Evolutionary conservation across 495 filamentous ascomycete species (phyloP).

Genomic region (Tuber brumale): DNA sequence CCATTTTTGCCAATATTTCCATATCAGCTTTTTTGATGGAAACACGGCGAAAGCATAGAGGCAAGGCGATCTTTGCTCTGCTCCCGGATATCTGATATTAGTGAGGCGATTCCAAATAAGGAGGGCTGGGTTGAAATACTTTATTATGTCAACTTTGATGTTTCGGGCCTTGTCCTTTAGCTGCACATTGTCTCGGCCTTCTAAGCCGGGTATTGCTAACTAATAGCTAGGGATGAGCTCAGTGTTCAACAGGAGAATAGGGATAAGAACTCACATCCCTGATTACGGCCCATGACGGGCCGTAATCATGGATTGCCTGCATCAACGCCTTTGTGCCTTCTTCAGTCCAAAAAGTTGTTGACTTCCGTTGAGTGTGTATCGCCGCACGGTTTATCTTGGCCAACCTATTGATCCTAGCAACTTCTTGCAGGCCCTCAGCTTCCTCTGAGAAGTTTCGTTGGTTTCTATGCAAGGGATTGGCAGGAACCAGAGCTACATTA

Average conservation of each 20-base stretch:
- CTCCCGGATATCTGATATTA: neutral
- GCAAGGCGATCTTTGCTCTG: conserved; percentile 24
- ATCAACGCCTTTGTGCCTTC: conserved; percentile 50
- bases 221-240: conserved; percentile 9
- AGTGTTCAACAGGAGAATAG: neutral
- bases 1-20: conserved; percentile 23
- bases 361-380: conserved; percentile 45
- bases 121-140: conserved; percentile 40
- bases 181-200: conserved; percentile 44
- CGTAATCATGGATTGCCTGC: conserved; percentile 50
- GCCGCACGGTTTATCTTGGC: conserved; percentile 13
- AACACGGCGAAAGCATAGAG: conserved; percentile 24
- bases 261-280: conserved; percentile 19
- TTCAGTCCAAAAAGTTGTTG: conserved; percentile 44
- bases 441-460: neutral
- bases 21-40: conserved; percentile 28
- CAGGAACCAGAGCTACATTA: neutral
- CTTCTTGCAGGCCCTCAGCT: neutral
- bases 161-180: conserved; percentile 52
- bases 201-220: conserved; percentile 30
- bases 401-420: conserved; percentile 17
- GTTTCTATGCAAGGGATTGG: neutral
- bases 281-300: conserved; percentile 21
- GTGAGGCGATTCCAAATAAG: neutral
- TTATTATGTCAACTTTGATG: conserved; percentile 49